Base-by-base conservation (phyloP, 495 filamentous ascomycete species). In the Oidiodendron maius region DNA sequence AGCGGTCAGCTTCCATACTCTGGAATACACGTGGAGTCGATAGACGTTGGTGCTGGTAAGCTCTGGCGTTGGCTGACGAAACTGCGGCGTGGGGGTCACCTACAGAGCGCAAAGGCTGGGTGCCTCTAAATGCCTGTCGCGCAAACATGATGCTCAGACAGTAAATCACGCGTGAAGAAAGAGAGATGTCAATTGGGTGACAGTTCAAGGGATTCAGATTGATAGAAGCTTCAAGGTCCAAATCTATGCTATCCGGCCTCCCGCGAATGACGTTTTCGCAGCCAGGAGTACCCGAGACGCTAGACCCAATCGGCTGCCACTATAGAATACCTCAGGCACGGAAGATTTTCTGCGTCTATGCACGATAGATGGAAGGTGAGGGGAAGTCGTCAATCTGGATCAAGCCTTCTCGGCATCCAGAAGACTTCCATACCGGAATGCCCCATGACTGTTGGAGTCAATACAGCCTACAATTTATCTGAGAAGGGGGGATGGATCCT, bases 81-180 rank as follows among this genome's bases (percentile, higher is more conserved):
- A 48, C 64, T 65, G 59, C 21, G 34, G 22, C 32, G 42, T 5
- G 26, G 12, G 26, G 26, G 12, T 30, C 60, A 70, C 71, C 56
- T 63, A 74, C 71, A 48, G 57, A 61, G 45, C 64, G 71, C 38
- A 72, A 51, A 55, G 68, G 71, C 63, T 72, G 71, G 13, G 66
- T 68, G 48, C 64, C 64, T 47, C 66, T 62, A 44, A 71, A 62
- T 21, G 62, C 62, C 40, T 66, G 63, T 64, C 71, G 62, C 25
- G 67, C 62, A 43, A 74, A 71, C 71, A 74, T 74, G 12, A 44
- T 65, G 8, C 28, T 34, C 28, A n/a, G n/a, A 34, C 28, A 34
- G 28, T 34, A 8, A 34, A 34, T 34, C 28, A 34, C 28, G n/a
- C 9, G n/a, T n/a, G 28, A 34, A n/a, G n/a, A n/a, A 34, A 8